Base-by-base conservation (phyloP, 2,329 filamentous ascomycete genomes). In the Fusarium algeriense region DNA sequence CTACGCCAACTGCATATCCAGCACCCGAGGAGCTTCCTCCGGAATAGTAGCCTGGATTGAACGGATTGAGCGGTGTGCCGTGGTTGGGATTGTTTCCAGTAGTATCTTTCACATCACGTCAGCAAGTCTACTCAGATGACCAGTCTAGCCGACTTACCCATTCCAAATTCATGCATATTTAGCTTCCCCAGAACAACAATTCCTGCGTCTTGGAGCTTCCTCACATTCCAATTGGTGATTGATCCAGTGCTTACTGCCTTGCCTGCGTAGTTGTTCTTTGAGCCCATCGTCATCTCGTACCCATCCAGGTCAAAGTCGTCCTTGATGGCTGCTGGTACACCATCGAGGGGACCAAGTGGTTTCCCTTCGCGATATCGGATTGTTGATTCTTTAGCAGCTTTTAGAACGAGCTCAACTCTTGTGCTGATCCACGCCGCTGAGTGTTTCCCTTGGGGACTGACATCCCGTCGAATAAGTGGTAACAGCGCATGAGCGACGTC, bases 151-250 rank as follows among this genome's bases (percentile, higher is more conserved):
- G 17, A n/a, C 44, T n/a, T 80, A 89, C 89, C 91, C 69, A 92
- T 85, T 9, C 91, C 92, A 53, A 92, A 85, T 78, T 94, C 92
- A 78, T 94, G 91, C 92, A 95, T 94, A n/a, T 86, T 91, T 3
- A 88, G 85, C 81, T 93, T 94, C 14, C 92, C 92, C 17, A 94
- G 82, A 20, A 93, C 82, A 26, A 95, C 83, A 4, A 88, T 91
- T 4, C 93, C 93, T 0, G 90, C 89, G 52, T 93, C 89, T 75
- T 91, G 85, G 75, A 92, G 87, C 78, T 91, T 89, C 76, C 85
- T 84, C 11, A 93, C 90, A 76, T 89, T 92, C 91, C 91, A 95
- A 23, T 88, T 88, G 1, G 91, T 93, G 26, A 76, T 67, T 35
- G 73, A 73, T 2, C 75, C 75, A 17, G 78, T 78, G 10, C 85